Conservation (phyloP, 2,329 filamentous ascomycete species). For the Chaetomium sp. region DNA sequence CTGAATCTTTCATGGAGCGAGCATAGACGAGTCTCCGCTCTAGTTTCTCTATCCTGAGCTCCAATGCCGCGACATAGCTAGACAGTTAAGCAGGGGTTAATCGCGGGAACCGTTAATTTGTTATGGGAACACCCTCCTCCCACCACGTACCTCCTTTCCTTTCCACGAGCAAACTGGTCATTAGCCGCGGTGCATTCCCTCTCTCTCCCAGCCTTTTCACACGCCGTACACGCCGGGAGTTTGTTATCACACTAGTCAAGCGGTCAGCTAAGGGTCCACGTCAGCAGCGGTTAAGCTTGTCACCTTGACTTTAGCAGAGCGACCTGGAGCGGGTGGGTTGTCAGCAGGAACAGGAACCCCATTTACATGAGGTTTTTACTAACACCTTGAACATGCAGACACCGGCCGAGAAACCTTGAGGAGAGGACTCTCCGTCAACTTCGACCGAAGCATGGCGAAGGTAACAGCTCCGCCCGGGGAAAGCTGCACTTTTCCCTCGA, state of each 20-base stretch:
- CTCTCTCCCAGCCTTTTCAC: conserved; percentile 85
- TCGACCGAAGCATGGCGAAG: conserved; percentile 50
- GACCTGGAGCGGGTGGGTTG: conserved; percentile 50
- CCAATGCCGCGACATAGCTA: conserved; percentile 92
- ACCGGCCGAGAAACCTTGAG: conserved; percentile 77
- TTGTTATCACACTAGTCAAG: conserved; percentile 82
- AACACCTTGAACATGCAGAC: conserved; percentile 76
- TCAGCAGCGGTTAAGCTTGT: conserved; percentile 12
- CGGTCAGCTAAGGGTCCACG: conserved; percentile 17
- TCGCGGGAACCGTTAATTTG: no score
- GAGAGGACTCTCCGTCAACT: conserved; percentile 59
- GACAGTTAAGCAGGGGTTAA: background rate
- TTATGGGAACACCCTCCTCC: conserved; percentile 11
- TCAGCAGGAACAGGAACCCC: conserved; percentile 25
- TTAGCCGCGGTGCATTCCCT: conserved; percentile 91
- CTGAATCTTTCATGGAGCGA: conserved; percentile 69
- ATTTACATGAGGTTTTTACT: conserved; percentile 34
- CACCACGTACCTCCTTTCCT: conserved; percentile 77
- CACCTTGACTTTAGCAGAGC: conserved; percentile 90
- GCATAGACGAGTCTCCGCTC: conserved; percentile 75
- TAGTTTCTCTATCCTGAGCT: conserved; percentile 84
- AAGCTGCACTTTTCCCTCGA: background rate
- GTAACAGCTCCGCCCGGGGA: conserved; percentile 35
- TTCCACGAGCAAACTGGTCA: conserved; percentile 92
- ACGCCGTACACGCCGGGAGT: conserved; percentile 90